Evolutionary conservation across 352 stramenopile species (phyloP), one percentile per base, ranked within the genome.

Genomic region (Globisporangium nagaii): DNA sequence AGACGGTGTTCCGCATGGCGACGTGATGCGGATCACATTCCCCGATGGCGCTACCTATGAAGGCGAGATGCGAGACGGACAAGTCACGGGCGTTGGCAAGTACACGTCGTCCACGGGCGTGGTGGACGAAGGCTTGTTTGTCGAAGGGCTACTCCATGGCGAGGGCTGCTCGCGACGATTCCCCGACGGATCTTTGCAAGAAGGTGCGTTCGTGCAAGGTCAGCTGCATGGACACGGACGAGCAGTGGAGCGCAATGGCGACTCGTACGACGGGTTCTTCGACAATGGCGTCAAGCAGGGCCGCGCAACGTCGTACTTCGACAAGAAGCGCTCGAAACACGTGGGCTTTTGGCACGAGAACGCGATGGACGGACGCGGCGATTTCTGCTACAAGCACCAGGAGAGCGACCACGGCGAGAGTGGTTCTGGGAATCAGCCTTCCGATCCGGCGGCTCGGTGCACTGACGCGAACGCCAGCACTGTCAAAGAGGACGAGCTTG

Each of bases 321-420:
- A 68, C 34, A 35, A 68, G 12, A 51, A 62, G 5, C 46, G 48
- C 13, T 74, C 68, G 12, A 82, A 79, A 28, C 68, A 87, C 40
- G 66, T 79, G 0, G 79, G 76, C 0, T 90, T 88, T 42, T 88
- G 76, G 79, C 68, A 75, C 25, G 74, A 88, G 47, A 78, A 86
- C 44, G 65, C 65, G 4, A 80, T 86, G 68, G 68, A 73, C 34
- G 76, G 79, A 24, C 70, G 76, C 31, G 79, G 76, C 6, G 75
- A 88, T 25, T 76, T 84, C 50, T 83, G 66, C 58, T 78, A 86
- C 47, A 27, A 36, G 5, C 44, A 47, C 1, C 20, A 12, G 17
- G 10, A 40, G 15, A 13, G 6, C 20, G 39, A 27, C 7, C 25
- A 34, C 22, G n/a, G n/a, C n/a, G 15, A 12, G 6, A 4, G 22